These are phyloP conservation scores for Somion occarium DNA, from an alignment of 1,284 basidiomycete genomes.

Conservation along the genomic window DNA sequence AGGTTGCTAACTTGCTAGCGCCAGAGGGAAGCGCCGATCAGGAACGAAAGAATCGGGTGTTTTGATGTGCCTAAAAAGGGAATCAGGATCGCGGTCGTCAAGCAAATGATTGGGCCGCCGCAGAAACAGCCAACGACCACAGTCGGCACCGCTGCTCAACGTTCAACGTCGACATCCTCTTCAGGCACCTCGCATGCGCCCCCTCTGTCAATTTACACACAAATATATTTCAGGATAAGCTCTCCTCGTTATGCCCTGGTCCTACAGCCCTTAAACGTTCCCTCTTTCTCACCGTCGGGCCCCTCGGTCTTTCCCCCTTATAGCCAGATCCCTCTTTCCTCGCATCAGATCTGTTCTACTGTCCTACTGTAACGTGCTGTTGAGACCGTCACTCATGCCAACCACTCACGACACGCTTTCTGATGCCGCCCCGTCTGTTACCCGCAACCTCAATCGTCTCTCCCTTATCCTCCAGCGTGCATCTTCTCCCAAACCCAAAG, in stretches of 20 bases:
- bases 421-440: not conserved
- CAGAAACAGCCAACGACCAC: not conserved
- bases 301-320: no score
- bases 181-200: no score
- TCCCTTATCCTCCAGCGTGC: slow-evolving; percentile 24
- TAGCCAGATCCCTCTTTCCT: not conserved
- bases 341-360: not conserved
- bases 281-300: no score
- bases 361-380: not conserved
- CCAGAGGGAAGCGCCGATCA: no score
- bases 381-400: not conserved
- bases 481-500: slow-evolving; percentile 9
- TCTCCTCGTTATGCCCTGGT: no score
- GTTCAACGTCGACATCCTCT: no score
- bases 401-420: not conserved
- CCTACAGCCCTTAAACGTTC: no score
- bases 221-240: no score
- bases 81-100: slow-evolving; percentile 2
- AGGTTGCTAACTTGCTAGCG: no score
- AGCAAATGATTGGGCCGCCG: not conserved
- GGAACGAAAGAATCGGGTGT: not conserved
- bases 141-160: no score
- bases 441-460: slow-evolving; percentile 23
- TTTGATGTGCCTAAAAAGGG: slow-evolving; percentile 4
- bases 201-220: no score